These are phyloP conservation scores for Chlorencoelia australis DNA, from an alignment of 2,329 filamentous ascomycete species.

Conservation along the genomic window DNA sequence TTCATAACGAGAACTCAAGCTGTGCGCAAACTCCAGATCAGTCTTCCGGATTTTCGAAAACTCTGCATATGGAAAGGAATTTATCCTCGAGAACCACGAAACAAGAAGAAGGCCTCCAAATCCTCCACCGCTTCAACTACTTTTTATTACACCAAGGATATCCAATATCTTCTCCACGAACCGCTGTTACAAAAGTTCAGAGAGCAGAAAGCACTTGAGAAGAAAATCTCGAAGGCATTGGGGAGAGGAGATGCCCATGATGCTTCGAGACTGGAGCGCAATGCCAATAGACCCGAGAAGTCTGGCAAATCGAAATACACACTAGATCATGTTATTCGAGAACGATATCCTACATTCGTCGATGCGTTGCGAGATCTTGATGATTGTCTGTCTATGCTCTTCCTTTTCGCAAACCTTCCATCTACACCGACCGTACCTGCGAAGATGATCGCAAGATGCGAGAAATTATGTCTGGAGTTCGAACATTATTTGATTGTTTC, in stretches of 20 bases:
- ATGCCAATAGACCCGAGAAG: constrained; percentile 82
- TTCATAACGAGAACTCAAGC: constrained; percentile 96
- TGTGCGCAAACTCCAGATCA: constrained; percentile 95
- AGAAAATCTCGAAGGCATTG: constrained; percentile 91
- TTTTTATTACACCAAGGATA: constrained; percentile 88
- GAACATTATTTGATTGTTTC: constrained; percentile 95
- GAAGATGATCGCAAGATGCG: constrained; percentile 92
- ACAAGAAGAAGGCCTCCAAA: constrained; percentile 93
- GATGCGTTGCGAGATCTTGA: constrained; percentile 92
- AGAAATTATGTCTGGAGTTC: constrained; percentile 88
- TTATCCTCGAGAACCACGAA: constrained; percentile 92
- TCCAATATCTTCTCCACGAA: constrained; percentile 96
- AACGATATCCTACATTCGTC: constrained; percentile 94
- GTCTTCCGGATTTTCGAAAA: constrained; percentile 91
- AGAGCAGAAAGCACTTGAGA: constrained; percentile 91
- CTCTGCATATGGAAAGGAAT: constrained; percentile 99
- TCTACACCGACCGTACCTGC: constrained; percentile 81
- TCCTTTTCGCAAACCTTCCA: constrained; percentile 93
- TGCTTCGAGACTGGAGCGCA: constrained; percentile 75
- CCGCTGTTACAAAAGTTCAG: constrained; percentile 89
- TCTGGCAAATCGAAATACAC: constrained; percentile 83
- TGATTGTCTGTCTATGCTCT: constrained; percentile 93
- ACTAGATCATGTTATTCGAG: constrained; percentile 93
- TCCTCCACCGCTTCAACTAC: constrained; percentile 84
- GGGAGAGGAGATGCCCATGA: constrained; percentile 86